These are phyloP conservation scores for Trifolium dubium DNA, from an alignment of 306 rosid genomes.

Conservation along the genomic window DNA sequence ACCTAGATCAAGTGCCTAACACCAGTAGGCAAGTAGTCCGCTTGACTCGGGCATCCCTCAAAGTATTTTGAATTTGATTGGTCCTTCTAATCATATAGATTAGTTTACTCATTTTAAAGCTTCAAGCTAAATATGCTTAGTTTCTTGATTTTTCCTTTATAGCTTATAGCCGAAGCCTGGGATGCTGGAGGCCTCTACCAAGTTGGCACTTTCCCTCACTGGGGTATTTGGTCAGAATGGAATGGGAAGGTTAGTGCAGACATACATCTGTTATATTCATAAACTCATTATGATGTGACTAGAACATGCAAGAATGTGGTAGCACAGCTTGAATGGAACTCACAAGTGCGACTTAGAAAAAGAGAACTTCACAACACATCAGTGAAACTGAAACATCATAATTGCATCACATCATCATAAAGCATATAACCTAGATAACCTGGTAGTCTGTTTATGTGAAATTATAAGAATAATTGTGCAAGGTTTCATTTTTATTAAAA, in stretches of 20 bases:
- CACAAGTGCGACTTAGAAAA: background rate
- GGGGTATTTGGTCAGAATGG: conserved; percentile 99
- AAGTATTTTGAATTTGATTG: conserved; percentile 47
- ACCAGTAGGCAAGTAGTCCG: background rate
- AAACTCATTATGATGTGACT: conserved; percentile 23
- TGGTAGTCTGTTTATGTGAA: conserved; percentile 6
- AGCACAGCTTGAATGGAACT: conserved; percentile 29
- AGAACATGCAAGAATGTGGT: conserved; percentile 19
- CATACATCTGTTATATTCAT: conserved; percentile 32
- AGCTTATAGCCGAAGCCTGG: conserved; percentile 99
- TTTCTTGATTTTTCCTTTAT: conserved; percentile 43
- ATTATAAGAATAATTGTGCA: conserved; percentile 5
- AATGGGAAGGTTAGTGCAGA: conserved; percentile 86
- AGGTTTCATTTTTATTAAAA: conserved; percentile 28
- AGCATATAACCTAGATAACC: background rate
- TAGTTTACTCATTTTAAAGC: conserved; percentile 35
- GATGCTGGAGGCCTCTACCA: conserved; percentile 97
- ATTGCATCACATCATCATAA: conserved; percentile 10
- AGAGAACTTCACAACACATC: conserved; percentile 14
- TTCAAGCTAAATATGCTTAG: conserved; percentile 28
- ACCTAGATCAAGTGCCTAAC: conserved; percentile 14
- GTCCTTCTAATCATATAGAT: conserved; percentile 28
- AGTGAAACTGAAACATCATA: conserved; percentile 7
- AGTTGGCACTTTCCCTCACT: conserved; percentile 94
- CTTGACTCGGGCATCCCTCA: conserved; percentile 23